Conservation (phyloP, 139 green algal species). For the Chlorella vulgaris region DNA sequence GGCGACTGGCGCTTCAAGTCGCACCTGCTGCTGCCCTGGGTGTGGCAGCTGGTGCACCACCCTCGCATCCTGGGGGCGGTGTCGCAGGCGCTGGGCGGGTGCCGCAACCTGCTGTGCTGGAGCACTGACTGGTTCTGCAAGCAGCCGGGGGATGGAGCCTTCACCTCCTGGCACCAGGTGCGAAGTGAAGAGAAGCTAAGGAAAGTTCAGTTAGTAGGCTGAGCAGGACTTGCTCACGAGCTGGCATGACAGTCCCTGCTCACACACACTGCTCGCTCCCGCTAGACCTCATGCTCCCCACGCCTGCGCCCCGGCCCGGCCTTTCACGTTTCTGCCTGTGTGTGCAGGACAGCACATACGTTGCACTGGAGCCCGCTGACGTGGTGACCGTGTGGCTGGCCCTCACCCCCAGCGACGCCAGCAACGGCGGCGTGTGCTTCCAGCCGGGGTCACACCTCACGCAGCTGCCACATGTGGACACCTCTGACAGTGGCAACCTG, state of each 20-base stretch:
- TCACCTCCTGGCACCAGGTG: constrained; percentile 27
- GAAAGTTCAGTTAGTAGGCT: too few species aligned
- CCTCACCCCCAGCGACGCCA: constrained; percentile 5
- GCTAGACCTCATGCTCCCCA: too few species aligned
- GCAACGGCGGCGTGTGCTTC: constrained; percentile 31
- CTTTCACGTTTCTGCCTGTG: too few species aligned
- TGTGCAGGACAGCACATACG: constrained; percentile 32
- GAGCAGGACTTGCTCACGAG: too few species aligned
- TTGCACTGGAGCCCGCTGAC: constrained; percentile 8
- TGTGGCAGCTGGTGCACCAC: constrained; percentile 22
- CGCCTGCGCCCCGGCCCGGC: too few species aligned
- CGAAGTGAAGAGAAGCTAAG: too few species aligned
- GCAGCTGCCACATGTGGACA: constrained; percentile 34
- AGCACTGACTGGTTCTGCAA: constrained; percentile 26
- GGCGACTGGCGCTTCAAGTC: constrained; percentile 34
- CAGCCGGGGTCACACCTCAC: not conserved
- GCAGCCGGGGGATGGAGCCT: constrained; percentile 10
- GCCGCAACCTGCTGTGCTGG: constrained; percentile 38
- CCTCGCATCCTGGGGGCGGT: constrained; percentile 15
- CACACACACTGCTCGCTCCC: not conserved
- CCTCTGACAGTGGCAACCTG: constrained; percentile 17
- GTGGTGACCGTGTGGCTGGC: constrained; percentile 30
- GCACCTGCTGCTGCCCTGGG: constrained; percentile 34
- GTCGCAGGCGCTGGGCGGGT: constrained; percentile 25
- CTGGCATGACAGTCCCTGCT: too few species aligned